Percentiles rank a stretch among this genome's conserved stretches.
These are phyloP conservation scores for Brassica rapa DNA, from an alignment of 345 rosid genomes.

Conservation along the genomic window DNA sequence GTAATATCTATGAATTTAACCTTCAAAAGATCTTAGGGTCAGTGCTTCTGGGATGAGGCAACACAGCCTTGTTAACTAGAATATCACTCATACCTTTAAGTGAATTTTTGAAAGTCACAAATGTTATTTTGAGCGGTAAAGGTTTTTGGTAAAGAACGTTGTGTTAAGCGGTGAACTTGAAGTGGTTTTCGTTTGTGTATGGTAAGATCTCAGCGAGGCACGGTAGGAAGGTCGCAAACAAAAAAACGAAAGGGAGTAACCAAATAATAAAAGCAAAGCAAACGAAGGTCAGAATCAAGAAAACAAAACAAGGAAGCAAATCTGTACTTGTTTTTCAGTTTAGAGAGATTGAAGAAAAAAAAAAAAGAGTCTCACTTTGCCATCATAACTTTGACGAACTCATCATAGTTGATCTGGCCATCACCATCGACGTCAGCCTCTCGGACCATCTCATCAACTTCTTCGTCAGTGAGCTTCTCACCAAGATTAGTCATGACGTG, in stretches of 20 bases:
- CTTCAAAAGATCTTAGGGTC: background rate
- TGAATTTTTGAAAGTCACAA: background rate
- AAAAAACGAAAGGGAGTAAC: background rate
- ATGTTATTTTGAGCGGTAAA: background rate
- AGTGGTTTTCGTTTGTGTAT: background rate
- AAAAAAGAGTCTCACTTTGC: background rate
- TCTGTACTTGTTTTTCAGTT: background rate
- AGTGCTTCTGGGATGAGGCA: background rate
- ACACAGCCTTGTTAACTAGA: background rate
- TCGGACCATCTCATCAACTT: background rate
- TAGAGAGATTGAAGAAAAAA: background rate
- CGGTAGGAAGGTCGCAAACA: background rate
- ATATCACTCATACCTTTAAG: background rate
- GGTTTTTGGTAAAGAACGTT: background rate
- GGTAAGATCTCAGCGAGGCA: background rate
- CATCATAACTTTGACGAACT: constrained; percentile 1
- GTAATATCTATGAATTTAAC: background rate
- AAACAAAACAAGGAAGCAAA: background rate
- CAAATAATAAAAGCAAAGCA: background rate
- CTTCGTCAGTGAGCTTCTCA: background rate
- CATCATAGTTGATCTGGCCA: background rate
- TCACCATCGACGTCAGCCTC: background rate
- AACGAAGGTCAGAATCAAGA: background rate
- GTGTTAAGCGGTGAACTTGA: background rate
- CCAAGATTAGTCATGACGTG: constrained; percentile 2